Evolutionary conservation across 768 basidiomycete genomes (phyloP), one percentile per base, ranked within the genome.

Genomic region (Boletus coccyginus): DNA sequence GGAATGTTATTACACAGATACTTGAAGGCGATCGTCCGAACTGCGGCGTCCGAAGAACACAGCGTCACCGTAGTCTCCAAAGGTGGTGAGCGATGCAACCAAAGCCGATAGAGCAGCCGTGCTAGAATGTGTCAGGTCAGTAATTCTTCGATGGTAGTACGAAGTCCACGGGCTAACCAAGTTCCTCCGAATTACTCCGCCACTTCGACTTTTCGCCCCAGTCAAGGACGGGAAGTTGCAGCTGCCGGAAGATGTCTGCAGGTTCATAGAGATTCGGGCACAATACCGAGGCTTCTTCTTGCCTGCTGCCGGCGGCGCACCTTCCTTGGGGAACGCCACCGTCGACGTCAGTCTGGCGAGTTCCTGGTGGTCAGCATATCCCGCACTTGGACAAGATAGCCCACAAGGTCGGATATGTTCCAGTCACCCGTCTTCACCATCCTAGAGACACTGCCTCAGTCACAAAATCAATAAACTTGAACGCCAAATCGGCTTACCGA

Each of bases 371-470:
- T 62, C 73, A 92, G 61, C 1, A 80, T 80, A 16, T 84, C 80
- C 64, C 84, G 83, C 10, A 97, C 90, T 3, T 88, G 86, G 39
- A 92, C 88, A 12, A 99, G 81, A 69, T 99, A 97, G 66, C 87
- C 88, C 50, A 88, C 81, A 16, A 99, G 78, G 58, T 97, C 91
- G 12, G 85, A 80, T 49, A 88, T 85, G 2, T 87, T 90, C 94
- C 94, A 95, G 60, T 91, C 87, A 31, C 93, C 92, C 45, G 90
- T 91, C 70, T 88, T 90, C 61, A 92, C 83, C 89, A 92, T 90
- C 69, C 91, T 92, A 58, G 5, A 48, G 6, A 46, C 10, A 33
- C 11, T 2, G 16, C 5, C 38, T 53, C 36, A 60, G 35, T 33
- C 21, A 33, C 21, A 38, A 31, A 41, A 41, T 50, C 32, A 60